Evolutionary conservation across 345 rosid species (phyloP).

Genomic region (Reutealis trisperma): DNA sequence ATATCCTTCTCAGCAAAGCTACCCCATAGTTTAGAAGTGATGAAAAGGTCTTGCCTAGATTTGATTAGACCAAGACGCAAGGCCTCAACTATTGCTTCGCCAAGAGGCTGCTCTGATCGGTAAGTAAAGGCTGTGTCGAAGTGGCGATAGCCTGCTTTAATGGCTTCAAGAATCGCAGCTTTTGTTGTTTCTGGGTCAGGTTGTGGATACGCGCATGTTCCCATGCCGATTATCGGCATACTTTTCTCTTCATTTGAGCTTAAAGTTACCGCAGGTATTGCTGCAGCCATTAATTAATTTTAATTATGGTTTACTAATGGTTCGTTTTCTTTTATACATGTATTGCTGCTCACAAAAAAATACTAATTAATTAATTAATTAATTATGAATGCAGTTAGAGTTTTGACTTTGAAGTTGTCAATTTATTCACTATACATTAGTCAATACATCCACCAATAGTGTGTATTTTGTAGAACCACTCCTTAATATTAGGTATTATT

Average conservation of each 20-base stretch:
- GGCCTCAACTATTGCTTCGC: conserved; percentile 57
- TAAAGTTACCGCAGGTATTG: neutral
- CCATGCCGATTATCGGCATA: neutral
- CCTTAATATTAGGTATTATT: no score
- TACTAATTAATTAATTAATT: no score
- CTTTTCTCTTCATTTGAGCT: neutral
- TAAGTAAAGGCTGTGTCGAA: conserved; percentile 66
- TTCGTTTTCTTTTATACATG: no score
- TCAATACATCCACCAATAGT: no score
- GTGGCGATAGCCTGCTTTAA: conserved; percentile 62
- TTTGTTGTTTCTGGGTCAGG: neutral
- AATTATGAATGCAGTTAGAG: no score
- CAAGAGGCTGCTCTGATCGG: conserved; percentile 52
- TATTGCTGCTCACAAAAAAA: no score
- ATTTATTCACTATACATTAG: no score
- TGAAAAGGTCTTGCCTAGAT: conserved; percentile 52
- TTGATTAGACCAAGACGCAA: conserved; percentile 36
- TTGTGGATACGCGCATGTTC: neutral
- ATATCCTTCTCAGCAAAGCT: conserved; percentile 51
- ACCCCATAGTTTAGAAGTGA: conserved; percentile 67
- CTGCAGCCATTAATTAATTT: no score
- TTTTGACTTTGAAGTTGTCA: no score
- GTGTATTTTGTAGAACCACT: no score
- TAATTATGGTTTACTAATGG: no score
- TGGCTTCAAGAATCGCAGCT: conserved; percentile 28